Conservation (phyloP, 164 flowering plant genomes). For the Piper betle region DNA sequence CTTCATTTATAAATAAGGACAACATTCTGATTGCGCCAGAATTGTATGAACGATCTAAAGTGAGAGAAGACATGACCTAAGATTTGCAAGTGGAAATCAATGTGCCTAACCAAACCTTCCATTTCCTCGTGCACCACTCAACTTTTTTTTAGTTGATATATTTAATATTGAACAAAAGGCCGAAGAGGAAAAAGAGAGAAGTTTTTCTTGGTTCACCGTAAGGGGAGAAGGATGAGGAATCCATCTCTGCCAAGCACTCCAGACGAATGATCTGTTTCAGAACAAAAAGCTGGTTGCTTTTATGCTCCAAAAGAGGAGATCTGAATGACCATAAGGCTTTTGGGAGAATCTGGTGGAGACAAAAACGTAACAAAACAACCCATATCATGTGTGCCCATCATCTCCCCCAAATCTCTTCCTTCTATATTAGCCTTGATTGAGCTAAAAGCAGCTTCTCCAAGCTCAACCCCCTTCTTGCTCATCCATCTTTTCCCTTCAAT, state of each 20-base stretch:
- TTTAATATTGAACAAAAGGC: background rate
- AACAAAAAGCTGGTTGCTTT: constrained; percentile 25
- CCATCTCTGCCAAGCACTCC: constrained; percentile 24
- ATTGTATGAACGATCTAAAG: too few relatives aligned
- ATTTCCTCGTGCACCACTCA: too few relatives aligned
- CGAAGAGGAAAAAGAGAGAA: background rate
- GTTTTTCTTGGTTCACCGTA: constrained; percentile 7
- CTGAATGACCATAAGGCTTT: constrained; percentile 7
- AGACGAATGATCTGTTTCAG: constrained; percentile 28
- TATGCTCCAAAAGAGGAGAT: constrained; percentile 15
- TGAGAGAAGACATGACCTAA: background rate
- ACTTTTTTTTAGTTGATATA: too few relatives aligned
- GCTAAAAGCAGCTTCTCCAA: background rate
- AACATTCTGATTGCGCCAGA: background rate
- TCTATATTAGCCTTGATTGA: background rate
- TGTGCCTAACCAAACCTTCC: background rate
- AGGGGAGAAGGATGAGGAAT: constrained; percentile 13
- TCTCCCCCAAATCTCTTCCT: constrained; percentile 5
- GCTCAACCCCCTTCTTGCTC: constrained; percentile 4
- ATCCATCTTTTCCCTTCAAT: background rate
- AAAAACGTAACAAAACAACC: background rate
- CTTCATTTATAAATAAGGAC: background rate
- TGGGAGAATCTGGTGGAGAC: constrained; percentile 5
- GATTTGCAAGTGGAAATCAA: background rate
- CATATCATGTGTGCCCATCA: background rate